phyloP scores from a whole-genome alignment of 2,329 filamentous ascomycete species.

The Botryotinia globosa region DNA sequence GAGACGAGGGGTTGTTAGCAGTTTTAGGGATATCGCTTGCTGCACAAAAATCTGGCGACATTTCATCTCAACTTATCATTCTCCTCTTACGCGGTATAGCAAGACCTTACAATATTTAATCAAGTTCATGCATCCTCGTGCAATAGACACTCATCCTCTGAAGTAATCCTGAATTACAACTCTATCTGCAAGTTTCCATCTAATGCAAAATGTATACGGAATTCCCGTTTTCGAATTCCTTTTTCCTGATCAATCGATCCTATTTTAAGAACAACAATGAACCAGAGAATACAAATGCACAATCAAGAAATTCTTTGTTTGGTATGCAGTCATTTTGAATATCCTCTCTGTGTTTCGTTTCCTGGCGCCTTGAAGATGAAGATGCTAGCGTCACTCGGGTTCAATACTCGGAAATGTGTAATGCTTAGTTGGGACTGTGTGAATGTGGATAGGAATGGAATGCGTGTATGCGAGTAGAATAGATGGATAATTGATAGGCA shows the following conservation, averaged over 20 bases:
- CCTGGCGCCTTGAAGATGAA: background rate
- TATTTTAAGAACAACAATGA: too few species aligned
- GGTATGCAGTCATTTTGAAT: fast-evolving
- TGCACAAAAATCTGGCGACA: fast-evolving
- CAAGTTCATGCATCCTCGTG: background rate
- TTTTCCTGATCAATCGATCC: background rate
- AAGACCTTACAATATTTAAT: too few species aligned
- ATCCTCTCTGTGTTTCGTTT: background rate
- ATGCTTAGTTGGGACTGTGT: too few species aligned
- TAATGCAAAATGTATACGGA: background rate
- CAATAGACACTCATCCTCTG: too few species aligned
- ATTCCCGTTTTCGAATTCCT: background rate
- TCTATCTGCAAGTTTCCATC: background rate
- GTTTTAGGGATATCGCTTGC: background rate
- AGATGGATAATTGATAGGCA: background rate
- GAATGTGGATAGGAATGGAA: too few species aligned
- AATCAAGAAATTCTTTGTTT: background rate
- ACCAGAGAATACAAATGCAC: too few species aligned
- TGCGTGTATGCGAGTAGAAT: background rate
- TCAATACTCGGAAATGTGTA: too few species aligned
- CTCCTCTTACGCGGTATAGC: too few species aligned
- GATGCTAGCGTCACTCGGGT: background rate
- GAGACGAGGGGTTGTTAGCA: too few species aligned
- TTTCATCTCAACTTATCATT: background rate
- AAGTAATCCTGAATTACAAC: background rate